Evolutionary conservation across 805 yeast species (phyloP), one percentile per base, ranked within the genome.

Genomic region (Tetrapisispora iriomotensis): DNA sequence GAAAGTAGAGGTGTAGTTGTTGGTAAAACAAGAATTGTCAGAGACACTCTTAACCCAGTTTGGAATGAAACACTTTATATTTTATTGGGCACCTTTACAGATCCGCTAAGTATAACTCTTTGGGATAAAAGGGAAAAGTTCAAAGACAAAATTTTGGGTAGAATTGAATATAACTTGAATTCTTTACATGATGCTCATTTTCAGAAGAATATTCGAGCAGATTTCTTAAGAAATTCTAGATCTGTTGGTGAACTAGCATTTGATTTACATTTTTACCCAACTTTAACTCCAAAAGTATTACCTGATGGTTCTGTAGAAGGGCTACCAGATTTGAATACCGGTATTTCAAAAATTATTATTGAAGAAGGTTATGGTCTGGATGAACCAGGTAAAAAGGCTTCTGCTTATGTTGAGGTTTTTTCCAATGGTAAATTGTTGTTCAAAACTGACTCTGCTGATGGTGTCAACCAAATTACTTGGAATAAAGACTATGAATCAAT

Each of bases 291-390:
- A 68, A 75, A 62, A 68, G 75, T 41, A 60, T 68, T 49, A 65
- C 74, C 84, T 3, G 95, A 86, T 60, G 96, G 96, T 37, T 79
- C 88, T 2, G 68, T 73, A 39, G 79, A 77, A 47, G 86, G 94
- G 35, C 83, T 94, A 34, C 95, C 95, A 33, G 96, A 86, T 48
- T 74, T 85, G 58, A 90, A 90, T 64, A 86, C 96, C 13, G 99
- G 99, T 71, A 79, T 94, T 50, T 76, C 81, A 17, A 71, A 78
- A 51, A 64, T 61, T 27, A 39, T 46, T 8, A 39, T 90, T 48
- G 81, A 78, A 43, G 61, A 60, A 34, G 54, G 55, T 19, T 39
- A 48, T 27, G 61, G 57, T 31, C 39, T 61, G 29, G 66, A 62
- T 36, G 66, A 61, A 23, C 49, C 49, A 29, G 74, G 71, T 22